Evolutionary conservation across 768 basidiomycete genomes (phyloP).

Genomic region (Mrakia gelida): DNA sequence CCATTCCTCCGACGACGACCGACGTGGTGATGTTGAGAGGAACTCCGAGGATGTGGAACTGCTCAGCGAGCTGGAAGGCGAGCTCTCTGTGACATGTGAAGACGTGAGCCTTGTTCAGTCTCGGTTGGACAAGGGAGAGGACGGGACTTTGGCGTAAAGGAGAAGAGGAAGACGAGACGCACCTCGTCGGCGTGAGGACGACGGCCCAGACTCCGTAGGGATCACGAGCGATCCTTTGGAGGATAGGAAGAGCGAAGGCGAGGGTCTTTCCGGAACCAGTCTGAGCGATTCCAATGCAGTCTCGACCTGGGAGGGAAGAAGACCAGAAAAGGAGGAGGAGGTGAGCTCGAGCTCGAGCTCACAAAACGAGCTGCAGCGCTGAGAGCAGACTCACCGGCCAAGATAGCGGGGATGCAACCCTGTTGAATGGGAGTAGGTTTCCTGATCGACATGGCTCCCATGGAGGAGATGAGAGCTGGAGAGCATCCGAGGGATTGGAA

Average conservation of each 20-base stretch:
- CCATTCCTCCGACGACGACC: conserved; percentile 96
- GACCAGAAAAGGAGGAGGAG: conserved; percentile 8
- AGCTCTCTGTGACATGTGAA: conserved; percentile 62
- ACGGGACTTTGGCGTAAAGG: too few species aligned
- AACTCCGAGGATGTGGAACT: conserved; percentile 84
- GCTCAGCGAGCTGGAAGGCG: conserved; percentile 95
- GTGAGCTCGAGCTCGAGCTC: background rate
- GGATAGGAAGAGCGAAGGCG: conserved; percentile 91
- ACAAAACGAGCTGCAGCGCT: background rate
- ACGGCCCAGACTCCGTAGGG: conserved; percentile 94
- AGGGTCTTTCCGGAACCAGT: conserved; percentile 98
- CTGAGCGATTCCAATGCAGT: conserved; percentile 96
- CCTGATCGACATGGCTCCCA: conserved; percentile 77
- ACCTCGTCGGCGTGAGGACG: conserved; percentile 93
- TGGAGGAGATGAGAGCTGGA: conserved; percentile 56
- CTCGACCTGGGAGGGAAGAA: conserved; percentile 58
- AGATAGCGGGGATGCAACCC: conserved; percentile 81
- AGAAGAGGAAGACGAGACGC: conserved; percentile 35
- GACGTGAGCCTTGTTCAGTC: background rate
- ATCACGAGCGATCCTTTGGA: conserved; percentile 79
- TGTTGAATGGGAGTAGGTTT: conserved; percentile 80
- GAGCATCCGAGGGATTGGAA: conserved; percentile 48
- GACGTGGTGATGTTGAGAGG: conserved; percentile 75
- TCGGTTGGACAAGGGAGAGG: background rate
- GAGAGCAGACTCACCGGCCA: conserved; percentile 56